phyloP scores from a whole-genome alignment of 2,329 filamentous ascomycete genomes.

The Colletotrichum siamense region DNA sequence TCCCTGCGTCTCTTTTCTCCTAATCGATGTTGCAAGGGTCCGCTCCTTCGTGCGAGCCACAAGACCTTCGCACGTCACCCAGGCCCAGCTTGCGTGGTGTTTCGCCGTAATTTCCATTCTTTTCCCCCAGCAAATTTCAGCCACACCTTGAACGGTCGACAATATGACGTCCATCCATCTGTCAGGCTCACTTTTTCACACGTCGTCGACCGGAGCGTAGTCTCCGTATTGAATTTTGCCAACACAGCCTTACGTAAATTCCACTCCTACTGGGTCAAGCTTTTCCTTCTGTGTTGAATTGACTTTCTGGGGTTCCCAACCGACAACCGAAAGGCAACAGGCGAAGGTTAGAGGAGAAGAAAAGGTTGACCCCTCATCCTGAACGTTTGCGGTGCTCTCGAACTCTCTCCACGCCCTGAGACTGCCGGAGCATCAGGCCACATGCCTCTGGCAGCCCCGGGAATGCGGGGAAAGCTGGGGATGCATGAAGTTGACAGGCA shows the following conservation, averaged over 20 bases:
- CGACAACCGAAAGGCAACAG: not conserved
- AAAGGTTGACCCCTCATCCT: not conserved
- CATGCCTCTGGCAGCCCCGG: not conserved
- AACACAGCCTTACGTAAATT: not conserved
- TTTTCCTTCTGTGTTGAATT: not conserved
- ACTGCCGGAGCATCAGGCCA: constrained; percentile 15
- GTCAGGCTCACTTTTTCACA: not conserved
- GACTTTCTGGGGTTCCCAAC: not conserved
- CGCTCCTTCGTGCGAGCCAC: constrained; percentile 17
- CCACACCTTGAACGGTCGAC: not conserved
- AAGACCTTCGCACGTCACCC: constrained; percentile 13
- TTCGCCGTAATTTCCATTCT: not conserved
- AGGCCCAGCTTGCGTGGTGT: not conserved
- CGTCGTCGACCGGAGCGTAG: constrained; percentile 2
- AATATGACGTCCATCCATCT: not conserved
- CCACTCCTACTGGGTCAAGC: not conserved
- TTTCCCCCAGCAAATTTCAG: not conserved
- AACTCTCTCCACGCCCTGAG: constrained; percentile 15
- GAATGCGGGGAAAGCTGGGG: constrained; percentile 17
- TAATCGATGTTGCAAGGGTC: constrained; percentile 1
- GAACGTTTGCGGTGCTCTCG: not conserved
- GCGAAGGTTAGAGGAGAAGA: not conserved
- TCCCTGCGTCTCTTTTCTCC: not conserved
- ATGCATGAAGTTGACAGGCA: not conserved
- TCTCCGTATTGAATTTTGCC: not conserved